Percentiles rank a stretch among this genome's conserved stretches.
These are phyloP conservation scores for Paecilomyces dactylethromorphus DNA, from an alignment of 2,329 filamentous ascomycete genomes.

Conservation along the genomic window DNA sequence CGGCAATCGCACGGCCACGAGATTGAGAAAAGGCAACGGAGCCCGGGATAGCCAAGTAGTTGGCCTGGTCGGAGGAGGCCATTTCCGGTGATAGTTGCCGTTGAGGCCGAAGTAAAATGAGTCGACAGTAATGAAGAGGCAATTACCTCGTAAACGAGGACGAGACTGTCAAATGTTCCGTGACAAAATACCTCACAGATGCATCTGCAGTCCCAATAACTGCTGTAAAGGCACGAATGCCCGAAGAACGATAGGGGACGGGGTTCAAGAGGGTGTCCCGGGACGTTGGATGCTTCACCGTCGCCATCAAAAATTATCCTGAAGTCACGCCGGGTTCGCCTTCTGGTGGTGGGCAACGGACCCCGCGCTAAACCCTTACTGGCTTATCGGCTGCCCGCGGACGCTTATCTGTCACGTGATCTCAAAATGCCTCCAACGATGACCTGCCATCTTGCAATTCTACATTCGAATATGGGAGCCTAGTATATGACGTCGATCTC, in stretches of 20 bases:
- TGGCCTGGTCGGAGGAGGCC: constrained; percentile 22
- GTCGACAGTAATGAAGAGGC: not conserved
- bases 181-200: constrained; percentile 6
- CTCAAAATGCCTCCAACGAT: not conserved
- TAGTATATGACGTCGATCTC: too few species aligned
- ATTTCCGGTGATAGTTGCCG: constrained; percentile 17
- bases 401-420: constrained; percentile 17
- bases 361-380: constrained; percentile 21
- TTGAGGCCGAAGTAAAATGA: not conserved
- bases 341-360: constrained; percentile 3
- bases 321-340: constrained; percentile 4
- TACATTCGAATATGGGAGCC: not conserved
- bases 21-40: constrained; percentile 41
- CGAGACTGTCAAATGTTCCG: constrained; percentile 1
- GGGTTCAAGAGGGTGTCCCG: not conserved
- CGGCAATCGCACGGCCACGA: constrained; percentile 36
- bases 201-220: constrained; percentile 13
- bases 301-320: not conserved
- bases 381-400: constrained; percentile 14
- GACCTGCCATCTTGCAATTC: too few species aligned
- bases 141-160: not conserved
- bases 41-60: constrained; percentile 32
- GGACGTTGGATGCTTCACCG: not conserved
- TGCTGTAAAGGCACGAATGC: not conserved
- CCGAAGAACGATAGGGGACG: not conserved